Base-by-base conservation (phyloP, 192 early-diverging fungal species). In the Coemansia sp. region DNA sequence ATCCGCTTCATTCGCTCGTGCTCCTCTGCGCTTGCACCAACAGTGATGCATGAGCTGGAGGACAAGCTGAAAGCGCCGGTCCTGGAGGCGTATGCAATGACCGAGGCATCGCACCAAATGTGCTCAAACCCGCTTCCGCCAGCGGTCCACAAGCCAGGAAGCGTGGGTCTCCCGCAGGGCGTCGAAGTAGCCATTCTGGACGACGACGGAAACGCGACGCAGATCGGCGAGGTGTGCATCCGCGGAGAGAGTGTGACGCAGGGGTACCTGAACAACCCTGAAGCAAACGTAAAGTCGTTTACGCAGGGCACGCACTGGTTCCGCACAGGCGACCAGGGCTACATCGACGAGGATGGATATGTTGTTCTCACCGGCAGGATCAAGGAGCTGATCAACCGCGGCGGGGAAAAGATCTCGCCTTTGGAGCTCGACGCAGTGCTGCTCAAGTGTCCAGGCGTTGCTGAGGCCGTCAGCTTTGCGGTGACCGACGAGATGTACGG, bases 341-440 rank as follows among this genome's bases (percentile, higher is more conserved):
- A 88, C 63, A 62, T 89, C 17, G 93, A 95, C 70, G 69, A 69
- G 17, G 90, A 92, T 46, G 90, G 90, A 1, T 95, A 90, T 61
- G 67, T 92, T 52, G 83, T 87, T 53, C 79, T 95, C 59, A 92
- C 90, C 3, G 93, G 93, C 2, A 88, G 93, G 45, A 91, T 91
- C 74, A 93, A 95, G 84, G 93, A 93, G 74, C 82, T 91, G 61
- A 95, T 95, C 62, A 95, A 92, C 73, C 89, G 93, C 50, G 92
- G 92, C 38, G 93, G 93, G 25, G 93, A 93, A 72, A 95, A 91
- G 76, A 93, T 95, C 62, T 92, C 89, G n/a, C 93, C 93, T 4
- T 67, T 93, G 17, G 93, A 95, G 72, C 79, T 95, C 2, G 92
- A 94, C 66, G 82, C 81, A 14, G 83, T 86, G 41, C 75, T 94